A percentile compares a stretch with the other conserved stretches of the same genome.
Conservation (phyloP, 108 stramenopile species). For the Aurantiochytrium sp. region DNA sequence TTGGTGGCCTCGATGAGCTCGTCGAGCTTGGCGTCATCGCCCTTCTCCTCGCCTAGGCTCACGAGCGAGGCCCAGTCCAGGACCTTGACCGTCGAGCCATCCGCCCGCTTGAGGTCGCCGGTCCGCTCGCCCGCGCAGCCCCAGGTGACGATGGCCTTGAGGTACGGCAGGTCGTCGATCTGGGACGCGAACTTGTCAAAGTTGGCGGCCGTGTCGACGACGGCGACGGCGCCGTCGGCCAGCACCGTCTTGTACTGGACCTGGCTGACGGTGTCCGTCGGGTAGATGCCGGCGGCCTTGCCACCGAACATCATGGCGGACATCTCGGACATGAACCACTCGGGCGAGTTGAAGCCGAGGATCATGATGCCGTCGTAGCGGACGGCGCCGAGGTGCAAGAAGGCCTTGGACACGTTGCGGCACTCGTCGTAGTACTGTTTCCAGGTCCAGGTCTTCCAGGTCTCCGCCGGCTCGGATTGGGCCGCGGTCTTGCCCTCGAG, state of each 20-base stretch:
- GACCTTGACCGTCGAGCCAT: constrained; percentile 43
- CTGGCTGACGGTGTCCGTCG: background rate
- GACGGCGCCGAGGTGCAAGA: constrained; percentile 60
- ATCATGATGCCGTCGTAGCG: constrained; percentile 46
- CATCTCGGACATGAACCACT: constrained; percentile 16
- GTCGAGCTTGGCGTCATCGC: constrained; percentile 30
- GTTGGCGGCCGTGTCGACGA: constrained; percentile 56
- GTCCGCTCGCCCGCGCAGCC: constrained; percentile 40
- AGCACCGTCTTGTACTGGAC: background rate
- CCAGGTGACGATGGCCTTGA: constrained; percentile 68
- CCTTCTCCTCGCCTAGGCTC: constrained; percentile 21
- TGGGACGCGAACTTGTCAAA: constrained; percentile 60
- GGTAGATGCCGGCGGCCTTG: background rate
- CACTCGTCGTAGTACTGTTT: constrained; percentile 50
- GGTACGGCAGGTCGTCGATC: constrained; percentile 38
- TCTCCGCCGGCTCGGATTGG: background rate
- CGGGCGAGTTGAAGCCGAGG: constrained; percentile 23
- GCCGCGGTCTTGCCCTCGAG: background rate
- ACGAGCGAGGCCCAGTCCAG: constrained; percentile 34
- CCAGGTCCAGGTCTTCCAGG: constrained; percentile 52
- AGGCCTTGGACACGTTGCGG: constrained; percentile 56
- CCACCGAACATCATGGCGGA: background rate
- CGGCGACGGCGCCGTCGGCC: background rate
- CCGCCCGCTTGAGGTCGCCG: constrained; percentile 28
- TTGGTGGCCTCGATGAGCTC: constrained; percentile 37